These are phyloP conservation scores for Paxillus rubicundulus DNA, from an alignment of 768 basidiomycete species.

Conservation along the genomic window DNA sequence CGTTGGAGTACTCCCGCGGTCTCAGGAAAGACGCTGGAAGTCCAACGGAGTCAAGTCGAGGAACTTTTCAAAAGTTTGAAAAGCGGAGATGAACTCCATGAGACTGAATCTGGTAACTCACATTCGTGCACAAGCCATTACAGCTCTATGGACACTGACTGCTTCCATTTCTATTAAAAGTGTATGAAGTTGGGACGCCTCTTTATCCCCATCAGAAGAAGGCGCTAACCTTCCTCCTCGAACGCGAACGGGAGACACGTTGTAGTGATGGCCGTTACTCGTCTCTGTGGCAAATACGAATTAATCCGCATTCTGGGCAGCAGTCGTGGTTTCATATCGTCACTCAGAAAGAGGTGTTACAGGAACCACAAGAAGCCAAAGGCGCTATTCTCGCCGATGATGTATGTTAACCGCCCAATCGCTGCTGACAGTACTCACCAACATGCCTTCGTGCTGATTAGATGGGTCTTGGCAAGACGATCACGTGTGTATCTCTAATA, in stretches of 20 bases:
- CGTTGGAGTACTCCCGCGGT: conserved; percentile 59
- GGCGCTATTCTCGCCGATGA: conserved; percentile 96
- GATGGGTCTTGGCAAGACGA: conserved; percentile 99
- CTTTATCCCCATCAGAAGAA: conserved; percentile 99
- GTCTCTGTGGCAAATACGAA: conserved; percentile 66
- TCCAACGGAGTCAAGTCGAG: conserved; percentile 91
- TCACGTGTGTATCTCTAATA: conserved; percentile 91
- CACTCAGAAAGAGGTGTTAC: conserved; percentile 70
- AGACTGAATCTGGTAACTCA: conserved; percentile 80
- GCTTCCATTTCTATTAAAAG: conserved; percentile 36
- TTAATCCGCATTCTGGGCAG: conserved; percentile 45
- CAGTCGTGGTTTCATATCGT: conserved; percentile 80
- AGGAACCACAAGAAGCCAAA: conserved; percentile 70
- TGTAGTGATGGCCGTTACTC: conserved; percentile 59
- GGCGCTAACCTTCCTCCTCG: conserved; percentile 91
- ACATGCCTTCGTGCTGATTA: conserved; percentile 30
- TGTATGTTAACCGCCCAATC: conserved; percentile 49
- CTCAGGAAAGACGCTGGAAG: conserved; percentile 78
- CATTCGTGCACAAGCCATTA: conserved; percentile 13
- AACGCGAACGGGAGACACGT: conserved; percentile 71
- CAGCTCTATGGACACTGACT: conserved; percentile 12
- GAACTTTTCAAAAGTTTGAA: conserved; percentile 88
- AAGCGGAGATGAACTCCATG: conserved; percentile 80
- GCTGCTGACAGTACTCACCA: conserved; percentile 13
- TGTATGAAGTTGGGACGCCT: conserved; percentile 70